Conservation (phyloP, 176 grass and related monocot species). For the Musa schizocarpa region DNA sequence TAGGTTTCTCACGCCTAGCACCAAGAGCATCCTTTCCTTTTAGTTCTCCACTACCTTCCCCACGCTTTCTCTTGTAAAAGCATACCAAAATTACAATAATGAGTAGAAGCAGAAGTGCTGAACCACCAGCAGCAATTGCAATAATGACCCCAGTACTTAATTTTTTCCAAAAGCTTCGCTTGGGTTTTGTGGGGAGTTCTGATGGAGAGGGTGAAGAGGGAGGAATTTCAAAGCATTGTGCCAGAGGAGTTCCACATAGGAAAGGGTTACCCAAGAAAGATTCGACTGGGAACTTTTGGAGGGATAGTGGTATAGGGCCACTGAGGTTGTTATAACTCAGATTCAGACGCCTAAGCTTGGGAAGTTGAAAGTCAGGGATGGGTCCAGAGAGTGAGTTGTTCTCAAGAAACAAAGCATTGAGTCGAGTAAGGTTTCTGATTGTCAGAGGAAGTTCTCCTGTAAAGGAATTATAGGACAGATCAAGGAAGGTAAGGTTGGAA, state of each 20-base stretch:
- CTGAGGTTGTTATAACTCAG: slow-evolving; percentile 93
- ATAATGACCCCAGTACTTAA: slow-evolving; percentile 57
- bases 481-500: slow-evolving; percentile 71
- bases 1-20: slow-evolving; percentile 65
- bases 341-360: slow-evolving; percentile 77
- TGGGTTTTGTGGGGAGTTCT: slow-evolving; percentile 24
- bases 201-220: slow-evolving; percentile 57
- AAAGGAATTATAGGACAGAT: slow-evolving; percentile 94
- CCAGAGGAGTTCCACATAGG: slow-evolving; percentile 64
- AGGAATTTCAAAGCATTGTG: slow-evolving; percentile 39
- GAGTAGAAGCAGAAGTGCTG: slow-evolving; percentile 55
- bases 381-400: slow-evolving; percentile 87
- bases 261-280: slow-evolving; percentile 87
- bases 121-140: slow-evolving; percentile 54
- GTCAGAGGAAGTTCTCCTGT: slow-evolving; percentile 63
- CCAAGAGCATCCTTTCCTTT: slow-evolving; percentile 73
- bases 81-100: slow-evolving; percentile 50
- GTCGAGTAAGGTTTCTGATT: slow-evolving; percentile 64
- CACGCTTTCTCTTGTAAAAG: slow-evolving; percentile 50
- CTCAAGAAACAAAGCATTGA: slow-evolving; percentile 74
- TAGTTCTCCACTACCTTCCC: slow-evolving; percentile 35
- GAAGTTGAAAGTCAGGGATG: slow-evolving; percentile 71
- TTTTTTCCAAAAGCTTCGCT: slow-evolving; percentile 74
- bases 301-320: slow-evolving; percentile 65
- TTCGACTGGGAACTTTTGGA: slow-evolving; percentile 48